Evolutionary conservation across 768 basidiomycete species (phyloP), one percentile per base, ranked within the genome.

Genomic region (Multifurca ochricompacta): DNA sequence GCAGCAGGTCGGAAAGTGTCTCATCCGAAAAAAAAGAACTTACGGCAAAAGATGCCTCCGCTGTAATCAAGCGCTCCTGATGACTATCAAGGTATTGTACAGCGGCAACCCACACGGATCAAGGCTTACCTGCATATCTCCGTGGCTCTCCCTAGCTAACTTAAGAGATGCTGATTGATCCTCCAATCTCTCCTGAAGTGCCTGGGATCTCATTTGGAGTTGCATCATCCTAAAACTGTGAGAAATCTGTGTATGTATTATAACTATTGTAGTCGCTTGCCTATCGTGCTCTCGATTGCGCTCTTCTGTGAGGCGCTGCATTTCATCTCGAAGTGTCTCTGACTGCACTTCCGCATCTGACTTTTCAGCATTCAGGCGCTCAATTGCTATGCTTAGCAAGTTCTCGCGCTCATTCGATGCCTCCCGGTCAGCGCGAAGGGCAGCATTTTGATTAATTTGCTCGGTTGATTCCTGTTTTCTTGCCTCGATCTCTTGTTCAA

Each of bases 141-240:
- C 78, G 18, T 73, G 65, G 5, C 76, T 70, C 55, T 84, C 81
- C 60, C 79, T 80, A 6, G 77, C 73, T 21, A 82, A 65, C 23
- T 74, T 72, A 43, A 82, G 65, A 1, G 79, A 77, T 6, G 77
- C 67, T 1, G 73, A 65, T 58, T 83, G 81, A 14, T 80, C 75
- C 11, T 85, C 82, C 48, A 77, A 78, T 23, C 81, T 74, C 50
- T 85, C 81, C 62, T 83, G 77, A 14, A 82, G 68, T 34, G 73
- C 65, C 74, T 80, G 59, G 19, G 27, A 59, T 30, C 47, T 54
- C 51, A 47, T 56, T 28, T 60, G 58, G 16, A 50, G 34, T 55
- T 61, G 58, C 35, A 46, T 51, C n/a, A 19, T 23, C 43, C 60
- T 61, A 35, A 16, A 30, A 7, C n/a, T 18, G 16, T 19, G 11